Base-by-base conservation (phyloP, 176 grass and related monocot species). In the Musa schizocarpa region DNA sequence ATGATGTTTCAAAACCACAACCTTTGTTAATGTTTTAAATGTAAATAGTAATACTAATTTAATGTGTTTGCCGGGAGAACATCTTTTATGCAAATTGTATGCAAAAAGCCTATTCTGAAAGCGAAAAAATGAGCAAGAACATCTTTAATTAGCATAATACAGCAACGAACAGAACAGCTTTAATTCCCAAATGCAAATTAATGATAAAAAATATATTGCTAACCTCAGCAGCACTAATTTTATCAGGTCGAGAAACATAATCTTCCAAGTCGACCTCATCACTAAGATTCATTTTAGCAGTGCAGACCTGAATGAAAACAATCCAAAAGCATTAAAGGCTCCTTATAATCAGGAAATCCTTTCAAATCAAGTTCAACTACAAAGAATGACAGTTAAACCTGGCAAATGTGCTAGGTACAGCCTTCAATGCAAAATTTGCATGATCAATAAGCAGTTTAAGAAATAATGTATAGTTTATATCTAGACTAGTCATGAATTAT, bases 211-310 rank as follows among this genome's bases (percentile, higher is more conserved):
- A 34, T 27, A 17, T 50, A 24, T 63, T 27, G 14, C 87, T 90
- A 67, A 98, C 94, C 82, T 98, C 90, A 68, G 90, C 90, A 78
- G 90, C 94, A 80, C 88, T 98, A 63, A 98, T 98, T 90, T 93
- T 98, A 77, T 98, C 94, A 3, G 94, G 90, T 87, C 94, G 86
- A 58, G 82, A 93, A 14, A 98, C 88, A 77, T 93, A 93, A 82
- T 98, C 94, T 87, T 98, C 90, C 88, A 98, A 87, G 75, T 98
- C 94, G 16, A 98, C 90, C 77, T 93, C 94, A 1, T 98, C 94
- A 85, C 94, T 79, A 65, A 98, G 85, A 71, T 98, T 98, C 94
- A 98, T 98, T 79, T 93, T 93, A 72, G 94, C 86, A 75, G 90
- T 98, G 71, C 90, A 98, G 11, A 98, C 94, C 94, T 92, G 79